Conservation (phyloP, 441 rosid genomes). For the Populus hybrid region DNA sequence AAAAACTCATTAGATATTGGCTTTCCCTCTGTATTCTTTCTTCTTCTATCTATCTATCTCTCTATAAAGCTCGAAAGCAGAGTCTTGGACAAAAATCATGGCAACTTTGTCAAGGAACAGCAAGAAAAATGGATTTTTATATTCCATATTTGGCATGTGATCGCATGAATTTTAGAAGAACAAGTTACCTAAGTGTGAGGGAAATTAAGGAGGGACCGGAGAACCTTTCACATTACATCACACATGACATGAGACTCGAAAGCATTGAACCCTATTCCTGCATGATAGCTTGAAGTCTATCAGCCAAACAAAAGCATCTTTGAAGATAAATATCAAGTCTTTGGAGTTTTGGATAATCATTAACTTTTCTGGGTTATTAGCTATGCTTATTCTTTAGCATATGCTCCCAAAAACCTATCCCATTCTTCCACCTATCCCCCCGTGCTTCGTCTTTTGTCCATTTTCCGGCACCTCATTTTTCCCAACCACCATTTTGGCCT, state of each 20-base stretch:
- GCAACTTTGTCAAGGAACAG: slow-evolving; percentile 24
- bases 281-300: slow-evolving; percentile 29
- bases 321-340: slow-evolving; percentile 31
- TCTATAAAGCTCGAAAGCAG: slow-evolving; percentile 16
- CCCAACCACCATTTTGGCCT: slow-evolving; percentile 19
- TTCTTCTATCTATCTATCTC: not conserved
- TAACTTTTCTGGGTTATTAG: not conserved
- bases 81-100: slow-evolving; percentile 19
- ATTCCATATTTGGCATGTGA: slow-evolving; percentile 53
- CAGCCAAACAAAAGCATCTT: slow-evolving; percentile 50
- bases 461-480: slow-evolving; percentile 19
- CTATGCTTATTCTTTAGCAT: slow-evolving; percentile 25
- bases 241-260: slow-evolving; percentile 37
- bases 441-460: slow-evolving; percentile 15
- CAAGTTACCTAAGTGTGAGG: slow-evolving; percentile 57
- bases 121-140: slow-evolving; percentile 11
- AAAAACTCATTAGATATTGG: slow-evolving; percentile 12
- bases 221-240: slow-evolving; percentile 39
- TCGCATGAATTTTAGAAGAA: slow-evolving; percentile 50
- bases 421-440: slow-evolving; percentile 13
- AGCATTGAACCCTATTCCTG: slow-evolving; percentile 22
- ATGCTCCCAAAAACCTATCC: slow-evolving; percentile 27
- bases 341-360: slow-evolving; percentile 48
- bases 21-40: slow-evolving; percentile 17
- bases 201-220: slow-evolving; percentile 14